Percentiles rank a stretch among this genome's conserved stretches.
These are phyloP conservation scores for Coemansia pectinata DNA, from an alignment of 192 early-diverging fungal genomes.

Conservation along the genomic window DNA sequence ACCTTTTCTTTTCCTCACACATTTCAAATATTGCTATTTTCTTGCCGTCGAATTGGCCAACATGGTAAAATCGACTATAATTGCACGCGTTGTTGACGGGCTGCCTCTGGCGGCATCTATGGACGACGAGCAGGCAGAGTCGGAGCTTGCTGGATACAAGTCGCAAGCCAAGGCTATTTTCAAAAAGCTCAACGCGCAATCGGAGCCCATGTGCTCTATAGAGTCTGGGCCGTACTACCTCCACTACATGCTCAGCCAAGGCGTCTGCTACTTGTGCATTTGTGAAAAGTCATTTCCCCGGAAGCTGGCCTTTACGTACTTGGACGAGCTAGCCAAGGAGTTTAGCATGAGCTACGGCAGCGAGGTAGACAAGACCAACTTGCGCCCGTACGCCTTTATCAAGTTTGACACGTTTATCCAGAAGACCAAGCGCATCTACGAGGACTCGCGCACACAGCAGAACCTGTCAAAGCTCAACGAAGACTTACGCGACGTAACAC, in stretches of 20 bases:
- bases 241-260: constrained; percentile 93
- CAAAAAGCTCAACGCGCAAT: constrained; percentile 79
- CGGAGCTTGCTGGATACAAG: constrained; percentile 89
- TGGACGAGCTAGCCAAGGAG: constrained; percentile 94
- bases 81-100: constrained; percentile 91
- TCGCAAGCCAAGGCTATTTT: constrained; percentile 93
- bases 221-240: constrained; percentile 88
- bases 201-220: constrained; percentile 91
- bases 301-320: constrained; percentile 90
- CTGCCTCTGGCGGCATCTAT: constrained; percentile 93
- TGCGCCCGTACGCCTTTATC: constrained; percentile 96
- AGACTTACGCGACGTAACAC: constrained; percentile 92
- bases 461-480: constrained; percentile 94
- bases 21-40: background rate
- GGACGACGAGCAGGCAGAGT: constrained; percentile 84
- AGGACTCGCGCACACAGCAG: constrained; percentile 89
- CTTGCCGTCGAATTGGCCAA: background rate
- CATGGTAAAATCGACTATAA: constrained; percentile 95
- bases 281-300: constrained; percentile 91
- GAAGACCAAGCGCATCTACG: constrained; percentile 95
- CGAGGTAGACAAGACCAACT: constrained; percentile 77
- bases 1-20: background rate
- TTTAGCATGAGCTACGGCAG: constrained; percentile 91
- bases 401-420: constrained; percentile 99
- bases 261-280: constrained; percentile 92